A percentile compares a stretch with the other conserved stretches of the same genome.
These are phyloP conservation scores for Tylopilus sp. DNA, from an alignment of 768 basidiomycete species.

Conservation along the genomic window DNA sequence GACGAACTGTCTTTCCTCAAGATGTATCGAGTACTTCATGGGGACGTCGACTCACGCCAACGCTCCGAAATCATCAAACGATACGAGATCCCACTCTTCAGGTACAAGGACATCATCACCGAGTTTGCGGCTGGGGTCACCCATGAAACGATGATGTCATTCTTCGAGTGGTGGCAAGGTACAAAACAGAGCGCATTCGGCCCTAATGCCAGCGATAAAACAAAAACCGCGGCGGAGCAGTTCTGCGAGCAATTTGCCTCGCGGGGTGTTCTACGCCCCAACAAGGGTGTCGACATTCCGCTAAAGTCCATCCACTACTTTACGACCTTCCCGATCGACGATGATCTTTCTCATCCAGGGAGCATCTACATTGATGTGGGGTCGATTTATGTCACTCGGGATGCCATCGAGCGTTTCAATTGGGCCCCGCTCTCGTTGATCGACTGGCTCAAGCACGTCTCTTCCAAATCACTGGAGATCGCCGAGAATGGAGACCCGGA, in stretches of 20 bases:
- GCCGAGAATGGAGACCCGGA: slow-evolving; percentile 23
- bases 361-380: slow-evolving; percentile 68
- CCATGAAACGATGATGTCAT: slow-evolving; percentile 5
- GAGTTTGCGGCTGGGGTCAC: slow-evolving; percentile 12
- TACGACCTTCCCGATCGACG: slow-evolving; percentile 54
- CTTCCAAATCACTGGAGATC: slow-evolving; percentile 31
- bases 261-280: slow-evolving; percentile 20
- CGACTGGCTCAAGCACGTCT: slow-evolving; percentile 69
- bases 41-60: neutral
- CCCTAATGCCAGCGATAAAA: neutral
- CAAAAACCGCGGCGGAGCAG: neutral
- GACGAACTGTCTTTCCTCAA: slow-evolving; percentile 8
- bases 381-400: too few species aligned
- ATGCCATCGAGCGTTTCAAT: slow-evolving; percentile 46
- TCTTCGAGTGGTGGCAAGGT: slow-evolving; percentile 14
- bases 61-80: too few species aligned
- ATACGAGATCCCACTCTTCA: slow-evolving; percentile 9
- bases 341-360: slow-evolving; percentile 72
- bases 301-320: slow-evolving; percentile 60
- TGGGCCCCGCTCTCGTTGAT: slow-evolving; percentile 72
- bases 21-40: slow-evolving; percentile 5
- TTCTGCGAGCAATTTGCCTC: slow-evolving; percentile 43
- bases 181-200: neutral
- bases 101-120: slow-evolving; percentile 3
- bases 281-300: slow-evolving; percentile 10